Conservation (phyloP, 345 rosid genomes). For the Rhodamnia rubescens region DNA sequence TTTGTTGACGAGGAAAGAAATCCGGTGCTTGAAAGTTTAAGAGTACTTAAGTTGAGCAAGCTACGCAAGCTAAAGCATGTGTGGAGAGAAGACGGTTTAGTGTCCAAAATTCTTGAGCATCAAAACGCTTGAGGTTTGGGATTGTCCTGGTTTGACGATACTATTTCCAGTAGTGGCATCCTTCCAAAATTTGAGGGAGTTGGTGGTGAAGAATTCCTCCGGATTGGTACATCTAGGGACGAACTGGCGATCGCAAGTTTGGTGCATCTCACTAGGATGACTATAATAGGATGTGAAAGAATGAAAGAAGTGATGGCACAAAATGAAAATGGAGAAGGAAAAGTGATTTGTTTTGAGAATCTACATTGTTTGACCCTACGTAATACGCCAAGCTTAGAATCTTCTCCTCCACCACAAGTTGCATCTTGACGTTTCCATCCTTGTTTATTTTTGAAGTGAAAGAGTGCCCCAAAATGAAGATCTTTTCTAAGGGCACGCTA, state of each 20-base stretch:
- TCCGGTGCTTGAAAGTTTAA: no score
- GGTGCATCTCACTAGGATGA: not conserved
- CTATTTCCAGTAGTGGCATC: not conserved
- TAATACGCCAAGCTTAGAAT: accelerated
- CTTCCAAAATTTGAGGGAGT: accelerated
- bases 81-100: no score
- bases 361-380: accelerated
- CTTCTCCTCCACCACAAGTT: not conserved
- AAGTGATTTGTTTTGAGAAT: not conserved
- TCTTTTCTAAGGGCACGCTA: no score
- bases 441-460: not conserved
- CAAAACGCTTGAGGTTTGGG: no score
- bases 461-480: not conserved
- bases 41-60: no score
- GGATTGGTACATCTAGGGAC: accelerated
- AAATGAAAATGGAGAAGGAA: not conserved
- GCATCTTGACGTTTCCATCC: not conserved
- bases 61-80: no score
- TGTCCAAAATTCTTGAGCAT: no score
- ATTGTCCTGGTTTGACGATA: no score
- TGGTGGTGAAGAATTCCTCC: not conserved
- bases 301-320: not conserved
- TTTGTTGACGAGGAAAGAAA: no score
- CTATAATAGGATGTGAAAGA: not conserved
- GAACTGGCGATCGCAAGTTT: accelerated